Base-by-base conservation (phyloP, 2,329 filamentous ascomycete genomes). In the Lachnellula suecica region DNA sequence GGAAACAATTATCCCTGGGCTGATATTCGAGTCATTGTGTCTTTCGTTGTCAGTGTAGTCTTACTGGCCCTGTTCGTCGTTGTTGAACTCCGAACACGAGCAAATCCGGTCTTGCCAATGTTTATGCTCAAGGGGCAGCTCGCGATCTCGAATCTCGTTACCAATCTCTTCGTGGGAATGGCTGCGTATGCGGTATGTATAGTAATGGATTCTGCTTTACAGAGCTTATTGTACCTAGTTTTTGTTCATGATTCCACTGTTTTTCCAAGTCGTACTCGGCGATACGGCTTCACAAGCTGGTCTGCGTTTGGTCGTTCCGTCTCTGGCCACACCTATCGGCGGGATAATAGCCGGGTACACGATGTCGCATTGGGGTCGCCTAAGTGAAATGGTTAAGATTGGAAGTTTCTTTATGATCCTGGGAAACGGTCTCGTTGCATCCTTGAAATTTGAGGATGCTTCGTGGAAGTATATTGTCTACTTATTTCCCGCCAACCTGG, bases 201-300 rank as follows among this genome's bases (percentile, higher is more conserved):
- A 23, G 5, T 25, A 20, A 41, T 7, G n/a, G 4, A 40, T 23
- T 29, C 22, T n/a, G n/a, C 8, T 24, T 1, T 4, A 9, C n/a
- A 5, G 4, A 2, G 67, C 11, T 44, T 27, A 44, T 25, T 13
- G 19, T 42, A 11, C 40, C 2, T 40, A 79, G 75, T 81, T 88
- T 58, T 72, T 88, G 15, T 89, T 89, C 70, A 85, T 86, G 62
- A 76, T 86, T 0, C 87, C 87, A 0, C 71, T 89, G 4, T 89
- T 86, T 70, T 89, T 88, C 64, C 84, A 88, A 59, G 82, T 82
- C 0, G 82, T 88, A 6, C 75, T 86, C 2, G 69, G 82, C 2
- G 84, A 88, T 53, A 81, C 81, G 0, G 80, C 86, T 0, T 83
- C 84, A 0, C 74, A 76, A 13, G 85, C 86, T 0, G 85, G 86